A percentile compares a stretch with the other conserved stretches of the same genome.
Evolutionary conservation across 176 grass and related monocot genomes (phyloP).

Genomic region (Dendrocalamus sinicus): DNA sequence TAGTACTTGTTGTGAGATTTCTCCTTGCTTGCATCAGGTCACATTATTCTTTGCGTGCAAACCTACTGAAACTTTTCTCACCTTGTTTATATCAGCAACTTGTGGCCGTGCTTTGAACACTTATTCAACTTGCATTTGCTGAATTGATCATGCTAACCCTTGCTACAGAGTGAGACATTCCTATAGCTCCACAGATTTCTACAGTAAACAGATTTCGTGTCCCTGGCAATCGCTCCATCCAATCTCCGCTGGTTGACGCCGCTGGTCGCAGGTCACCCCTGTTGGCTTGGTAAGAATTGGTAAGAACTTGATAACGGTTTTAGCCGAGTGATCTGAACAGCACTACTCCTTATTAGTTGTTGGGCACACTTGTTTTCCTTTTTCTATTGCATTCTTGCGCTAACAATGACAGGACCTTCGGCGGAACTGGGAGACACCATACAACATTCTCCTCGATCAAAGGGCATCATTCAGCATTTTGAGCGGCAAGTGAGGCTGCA

Average conservation of each 20-base stretch:
- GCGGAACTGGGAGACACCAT: too few relatives aligned
- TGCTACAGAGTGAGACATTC: too few relatives aligned
- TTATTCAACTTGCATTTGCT: too few relatives aligned
- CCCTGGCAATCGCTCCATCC: too few relatives aligned
- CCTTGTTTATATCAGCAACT: too few relatives aligned
- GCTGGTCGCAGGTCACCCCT: neutral
- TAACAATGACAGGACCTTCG: neutral
- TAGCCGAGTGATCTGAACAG: neutral
- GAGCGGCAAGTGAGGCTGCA: neutral
- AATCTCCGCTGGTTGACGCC: neutral
- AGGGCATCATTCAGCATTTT: neutral
- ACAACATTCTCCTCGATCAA: neutral
- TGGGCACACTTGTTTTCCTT: neutral
- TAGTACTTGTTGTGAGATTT: too few relatives aligned
- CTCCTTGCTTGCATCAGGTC: too few relatives aligned
- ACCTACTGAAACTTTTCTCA: too few relatives aligned
- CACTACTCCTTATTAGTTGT: neutral
- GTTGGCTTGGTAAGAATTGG: neutral
- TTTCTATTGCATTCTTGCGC: neutral
- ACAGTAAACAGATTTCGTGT: neutral
- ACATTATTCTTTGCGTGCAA: too few relatives aligned
- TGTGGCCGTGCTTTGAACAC: too few relatives aligned
- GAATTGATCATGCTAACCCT: neutral
- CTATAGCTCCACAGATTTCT: neutral
- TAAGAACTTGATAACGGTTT: neutral